Evolutionary conservation across 176 grass and related monocot genomes (phyloP).

Genomic region (Carex cristatella): DNA sequence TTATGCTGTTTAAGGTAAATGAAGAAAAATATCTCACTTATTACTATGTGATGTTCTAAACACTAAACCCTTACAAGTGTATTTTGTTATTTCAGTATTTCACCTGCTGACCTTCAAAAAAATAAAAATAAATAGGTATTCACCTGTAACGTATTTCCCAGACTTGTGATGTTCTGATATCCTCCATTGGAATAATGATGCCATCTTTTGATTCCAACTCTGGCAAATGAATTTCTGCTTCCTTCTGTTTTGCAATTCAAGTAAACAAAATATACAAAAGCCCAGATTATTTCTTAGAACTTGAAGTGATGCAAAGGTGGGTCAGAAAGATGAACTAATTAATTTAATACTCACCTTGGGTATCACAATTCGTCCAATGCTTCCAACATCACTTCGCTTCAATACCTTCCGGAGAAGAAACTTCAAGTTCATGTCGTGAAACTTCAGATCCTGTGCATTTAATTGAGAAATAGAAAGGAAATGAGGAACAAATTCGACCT

Average conservation of each 20-base stretch:
- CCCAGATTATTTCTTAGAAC: background rate
- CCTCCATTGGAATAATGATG: slow-evolving; percentile 79
- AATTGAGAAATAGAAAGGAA: background rate
- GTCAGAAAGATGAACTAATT: background rate
- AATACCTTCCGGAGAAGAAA: slow-evolving; percentile 91
- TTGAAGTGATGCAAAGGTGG: background rate
- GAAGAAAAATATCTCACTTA: background rate
- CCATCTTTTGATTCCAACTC: slow-evolving; percentile 72
- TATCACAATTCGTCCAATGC: slow-evolving; percentile 77
- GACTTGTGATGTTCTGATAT: slow-evolving; percentile 59
- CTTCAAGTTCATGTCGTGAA: slow-evolving; percentile 55
- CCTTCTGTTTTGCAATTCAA: slow-evolving; percentile 61
- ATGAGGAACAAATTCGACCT: background rate
- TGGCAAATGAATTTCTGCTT: slow-evolving; percentile 78
- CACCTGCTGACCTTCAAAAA: too few species aligned
- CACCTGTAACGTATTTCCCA: slow-evolving; percentile 91
- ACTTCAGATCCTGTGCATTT: slow-evolving; percentile 38
- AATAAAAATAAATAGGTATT: background rate
- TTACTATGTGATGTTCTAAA: too few species aligned
- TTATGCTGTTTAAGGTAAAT: background rate
- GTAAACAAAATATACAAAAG: background rate
- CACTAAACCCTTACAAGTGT: too few species aligned
- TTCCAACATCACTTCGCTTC: slow-evolving; percentile 89
- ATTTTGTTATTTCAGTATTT: too few species aligned
- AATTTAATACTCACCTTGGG: slow-evolving; percentile 68